Conservation (phyloP, 768 basidiomycete genomes). For the Boletus patriciae region DNA sequence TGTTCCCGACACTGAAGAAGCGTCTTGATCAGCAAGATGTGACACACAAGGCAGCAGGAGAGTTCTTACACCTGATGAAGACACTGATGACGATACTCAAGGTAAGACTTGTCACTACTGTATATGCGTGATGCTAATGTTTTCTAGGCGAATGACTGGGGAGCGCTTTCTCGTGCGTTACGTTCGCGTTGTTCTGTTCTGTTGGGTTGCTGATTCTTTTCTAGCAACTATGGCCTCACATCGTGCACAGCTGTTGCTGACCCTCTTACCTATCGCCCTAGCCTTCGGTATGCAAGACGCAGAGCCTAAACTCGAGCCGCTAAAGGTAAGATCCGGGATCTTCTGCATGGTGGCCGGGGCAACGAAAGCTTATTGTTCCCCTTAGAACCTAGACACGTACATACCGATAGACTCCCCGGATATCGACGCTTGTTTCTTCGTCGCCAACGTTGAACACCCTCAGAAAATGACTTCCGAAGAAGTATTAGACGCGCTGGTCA, state of each 20-base stretch:
- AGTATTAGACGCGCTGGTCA: conserved; percentile 15
- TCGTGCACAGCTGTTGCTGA: conserved; percentile 42
- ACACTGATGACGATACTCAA: conserved; percentile 66
- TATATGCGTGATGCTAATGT: not conserved
- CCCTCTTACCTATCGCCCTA: conserved; percentile 47
- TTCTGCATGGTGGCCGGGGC: not conserved
- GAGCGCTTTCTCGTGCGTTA: conserved; percentile 57
- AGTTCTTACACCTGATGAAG: conserved; percentile 57
- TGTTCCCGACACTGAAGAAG: conserved; percentile 48
- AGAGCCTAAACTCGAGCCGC: conserved; percentile 43
- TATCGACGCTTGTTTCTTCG: conserved; percentile 38
- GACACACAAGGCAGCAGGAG: conserved; percentile 50
- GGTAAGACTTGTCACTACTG: conserved; percentile 29
- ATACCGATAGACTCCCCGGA: conserved; percentile 38
- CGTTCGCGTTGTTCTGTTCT: conserved; percentile 11
- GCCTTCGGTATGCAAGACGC: conserved; percentile 47
- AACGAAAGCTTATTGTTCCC: not conserved
- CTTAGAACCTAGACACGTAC: conserved; percentile 57
- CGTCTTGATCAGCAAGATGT: conserved; percentile 47
- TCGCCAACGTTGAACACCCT: conserved; percentile 15
- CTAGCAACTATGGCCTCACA: conserved; percentile 49
- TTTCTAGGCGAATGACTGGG: conserved; percentile 60
- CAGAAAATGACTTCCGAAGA: conserved; percentile 13
- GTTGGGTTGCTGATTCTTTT: not conserved
- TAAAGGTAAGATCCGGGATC: conserved; percentile 42